Percentiles rank a stretch among this genome's conserved stretches.
These are phyloP conservation scores for Capsella rubella DNA, from an alignment of 441 rosid species.

Conservation along the genomic window DNA sequence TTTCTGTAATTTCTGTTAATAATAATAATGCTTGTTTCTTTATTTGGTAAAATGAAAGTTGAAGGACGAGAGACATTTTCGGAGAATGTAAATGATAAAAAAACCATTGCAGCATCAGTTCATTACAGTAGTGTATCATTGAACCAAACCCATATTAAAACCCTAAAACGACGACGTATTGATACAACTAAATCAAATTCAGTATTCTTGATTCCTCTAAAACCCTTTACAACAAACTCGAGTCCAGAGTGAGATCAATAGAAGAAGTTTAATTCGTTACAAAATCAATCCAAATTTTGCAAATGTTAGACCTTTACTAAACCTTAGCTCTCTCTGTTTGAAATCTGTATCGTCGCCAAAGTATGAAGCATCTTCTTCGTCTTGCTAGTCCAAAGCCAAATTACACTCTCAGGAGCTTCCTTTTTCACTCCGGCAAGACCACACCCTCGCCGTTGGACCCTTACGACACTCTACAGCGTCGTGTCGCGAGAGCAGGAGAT, in stretches of 20 bases:
- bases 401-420: conserved; percentile 9
- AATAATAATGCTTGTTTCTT: background rate
- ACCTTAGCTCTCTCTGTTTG: background rate
- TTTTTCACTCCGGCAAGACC: conserved; percentile 18
- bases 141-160: background rate
- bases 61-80: conserved; percentile 44
- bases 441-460: conserved; percentile 24
- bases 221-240: too few relatives aligned
- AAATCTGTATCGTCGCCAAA: background rate
- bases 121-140: background rate
- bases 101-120: conserved; percentile 15
- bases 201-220: background rate
- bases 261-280: background rate
- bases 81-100: conserved; percentile 4
- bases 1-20: background rate
- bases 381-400: conserved; percentile 29
- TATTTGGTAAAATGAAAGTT: conserved; percentile 27
- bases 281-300: background rate
- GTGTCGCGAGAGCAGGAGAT: conserved; percentile 48
- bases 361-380: conserved; percentile 40
- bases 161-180: conserved; percentile 12
- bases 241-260: too few relatives aligned
- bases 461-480: conserved; percentile 45
- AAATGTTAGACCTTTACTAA: conserved; percentile 12
- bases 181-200: background rate